Conservation (phyloP, 352 stramenopile genomes). For the Pythium angustatum region DNA sequence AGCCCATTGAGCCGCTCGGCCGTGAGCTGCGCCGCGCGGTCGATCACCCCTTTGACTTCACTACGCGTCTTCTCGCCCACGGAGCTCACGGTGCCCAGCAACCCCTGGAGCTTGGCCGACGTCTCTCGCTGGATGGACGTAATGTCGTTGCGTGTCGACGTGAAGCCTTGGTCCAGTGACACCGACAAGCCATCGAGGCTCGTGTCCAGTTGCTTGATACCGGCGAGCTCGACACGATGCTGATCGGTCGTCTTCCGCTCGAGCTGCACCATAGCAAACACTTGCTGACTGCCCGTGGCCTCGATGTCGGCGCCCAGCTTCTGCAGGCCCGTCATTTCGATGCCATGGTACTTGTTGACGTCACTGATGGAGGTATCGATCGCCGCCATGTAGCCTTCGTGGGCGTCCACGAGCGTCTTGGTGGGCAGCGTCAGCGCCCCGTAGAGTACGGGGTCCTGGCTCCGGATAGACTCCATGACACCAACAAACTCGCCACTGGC, state of each 20-base stretch:
- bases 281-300: neutral
- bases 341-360: neutral
- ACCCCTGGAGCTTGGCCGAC: neutral
- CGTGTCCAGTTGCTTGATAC: neutral
- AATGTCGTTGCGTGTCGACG: neutral
- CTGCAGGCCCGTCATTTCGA: neutral
- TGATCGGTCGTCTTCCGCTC: neutral
- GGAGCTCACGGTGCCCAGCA: neutral
- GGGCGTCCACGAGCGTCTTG: neutral
- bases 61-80: neutral
- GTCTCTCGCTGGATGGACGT: neutral
- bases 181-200: neutral
- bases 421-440: neutral
- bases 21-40: neutral
- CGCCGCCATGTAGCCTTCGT: neutral
- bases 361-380: neutral
- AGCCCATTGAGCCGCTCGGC: neutral
- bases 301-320: neutral
- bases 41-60: neutral
- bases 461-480: neutral
- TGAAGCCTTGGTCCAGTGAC: neutral
- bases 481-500: neutral
- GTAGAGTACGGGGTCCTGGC: neutral
- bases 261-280: neutral
- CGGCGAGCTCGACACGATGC: neutral